These are phyloP conservation scores for Cucumis melo DNA, from an alignment of 306 rosid genomes.

Conservation along the genomic window DNA sequence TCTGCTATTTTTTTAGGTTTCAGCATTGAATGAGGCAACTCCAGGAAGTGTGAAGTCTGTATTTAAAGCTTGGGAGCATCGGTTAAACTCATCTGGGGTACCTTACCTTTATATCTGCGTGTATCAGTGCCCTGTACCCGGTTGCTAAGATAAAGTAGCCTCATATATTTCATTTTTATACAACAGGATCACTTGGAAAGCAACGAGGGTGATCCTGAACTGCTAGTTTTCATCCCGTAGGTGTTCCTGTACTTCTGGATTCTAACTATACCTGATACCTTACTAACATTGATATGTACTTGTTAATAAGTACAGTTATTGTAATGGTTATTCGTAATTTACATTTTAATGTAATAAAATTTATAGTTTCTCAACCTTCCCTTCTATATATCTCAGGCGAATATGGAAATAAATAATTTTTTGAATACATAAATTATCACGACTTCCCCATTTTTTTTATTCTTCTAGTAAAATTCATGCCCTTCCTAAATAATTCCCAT, in stretches of 20 bases:
- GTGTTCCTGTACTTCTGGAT: constrained; percentile 9
- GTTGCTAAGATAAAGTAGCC: not conserved
- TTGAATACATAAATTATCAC: not conserved
- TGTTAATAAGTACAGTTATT: not conserved
- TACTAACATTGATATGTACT: not conserved
- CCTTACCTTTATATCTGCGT: not conserved
- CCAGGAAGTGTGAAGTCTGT: constrained; percentile 76
- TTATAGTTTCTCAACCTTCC: not conserved
- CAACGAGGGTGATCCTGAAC: constrained; percentile 96
- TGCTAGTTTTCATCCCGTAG: constrained; percentile 84
- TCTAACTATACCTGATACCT: not conserved
- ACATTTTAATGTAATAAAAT: not conserved
- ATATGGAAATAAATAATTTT: not conserved
- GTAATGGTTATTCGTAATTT: not conserved
- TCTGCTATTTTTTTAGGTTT: constrained; percentile 30
- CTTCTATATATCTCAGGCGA: not conserved
- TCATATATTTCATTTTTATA: not conserved
- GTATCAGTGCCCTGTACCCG: not conserved
- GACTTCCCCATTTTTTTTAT: not conserved
- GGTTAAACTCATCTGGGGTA: constrained; percentile 69
- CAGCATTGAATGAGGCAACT: constrained; percentile 87
- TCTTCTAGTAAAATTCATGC: not conserved
- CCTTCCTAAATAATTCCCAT: not conserved
- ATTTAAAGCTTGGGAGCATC: constrained; percentile 92
- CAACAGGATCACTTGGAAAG: constrained; percentile 76